Base-by-base conservation (phyloP, 371 early-diverging fungal genomes). In the Scutellospora calospora region DNA sequence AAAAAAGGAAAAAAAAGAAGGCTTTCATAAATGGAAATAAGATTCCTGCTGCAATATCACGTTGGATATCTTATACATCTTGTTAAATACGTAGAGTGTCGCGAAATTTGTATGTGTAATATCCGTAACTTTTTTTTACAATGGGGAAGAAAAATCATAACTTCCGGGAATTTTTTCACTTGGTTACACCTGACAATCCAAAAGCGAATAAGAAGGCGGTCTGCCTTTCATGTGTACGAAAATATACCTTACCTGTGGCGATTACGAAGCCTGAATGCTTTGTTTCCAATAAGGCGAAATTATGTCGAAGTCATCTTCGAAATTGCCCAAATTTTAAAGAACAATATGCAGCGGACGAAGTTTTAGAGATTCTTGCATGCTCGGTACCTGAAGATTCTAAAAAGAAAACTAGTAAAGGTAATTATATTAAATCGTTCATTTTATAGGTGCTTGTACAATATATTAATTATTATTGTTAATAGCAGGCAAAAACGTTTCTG, bases 291-390 rank as follows among this genome's bases (percentile, higher is more conserved):
- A 59, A 60, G 38, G 76, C 45, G 25, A 60, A 76, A 41, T 22
- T 76, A 38, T 76, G 60, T 59, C 54, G 31, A 18, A 54, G 55
- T 25, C 57, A 73, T 33, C 31, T 73, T 59, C 14, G n/a, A 76
- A 60, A 76, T 22, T 76, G 76, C n/a, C 5, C 22, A 76, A 76
- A 76, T 76, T 75, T 75, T 76, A 27, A 59, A 38, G 18, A 8
- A 12, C 27, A 16, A 62, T 76, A 62, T 76, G 60, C 9, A 14
- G 16, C 5, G 25, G 62, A 76, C 4, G 62, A 76, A 59, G 20
- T 76, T 41, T 2, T 14, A 22, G 29, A 62, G 18, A 62, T 76
- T 76, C 25, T 57, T n/a, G 22, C 49, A 22, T 8, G 27, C 11
- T 27, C 62, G 14, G 27, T 60, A 62, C 49, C 63, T 12, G 49